Percentiles rank a stretch among this genome's conserved stretches.
Evolutionary conservation across 768 basidiomycete genomes (phyloP).

Genomic region (Tylopilus felleus): DNA sequence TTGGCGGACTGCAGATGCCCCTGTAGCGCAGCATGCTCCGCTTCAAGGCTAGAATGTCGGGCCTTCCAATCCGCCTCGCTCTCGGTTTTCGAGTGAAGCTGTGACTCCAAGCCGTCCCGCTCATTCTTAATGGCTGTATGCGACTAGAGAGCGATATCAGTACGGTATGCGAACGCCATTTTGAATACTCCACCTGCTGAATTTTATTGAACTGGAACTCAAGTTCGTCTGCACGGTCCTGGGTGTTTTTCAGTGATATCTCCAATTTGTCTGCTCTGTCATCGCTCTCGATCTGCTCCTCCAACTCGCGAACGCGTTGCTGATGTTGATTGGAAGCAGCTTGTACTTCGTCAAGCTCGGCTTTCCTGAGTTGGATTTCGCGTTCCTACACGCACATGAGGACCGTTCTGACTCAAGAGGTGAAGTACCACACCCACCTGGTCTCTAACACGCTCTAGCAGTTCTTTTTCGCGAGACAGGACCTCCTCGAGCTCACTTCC

Average conservation of each 20-base stretch:
- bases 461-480: constrained; percentile 49
- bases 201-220: constrained; percentile 79
- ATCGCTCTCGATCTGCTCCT: constrained; percentile 81
- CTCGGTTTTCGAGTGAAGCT: constrained; percentile 40
- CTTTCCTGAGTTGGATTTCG: constrained; percentile 64
- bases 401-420: neutral
- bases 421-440: constrained; percentile 29
- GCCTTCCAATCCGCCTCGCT: constrained; percentile 46
- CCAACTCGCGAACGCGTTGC: constrained; percentile 63
- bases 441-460: constrained; percentile 32
- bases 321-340: constrained; percentile 52
- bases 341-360: constrained; percentile 49
- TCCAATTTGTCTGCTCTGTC: constrained; percentile 77
- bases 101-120: constrained; percentile 51
- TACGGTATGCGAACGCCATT: neutral
- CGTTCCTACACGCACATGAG: constrained; percentile 52
- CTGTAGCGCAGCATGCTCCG: constrained; percentile 37
- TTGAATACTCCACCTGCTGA: constrained; percentile 57
- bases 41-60: constrained; percentile 47
- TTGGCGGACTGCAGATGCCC: constrained; percentile 43
- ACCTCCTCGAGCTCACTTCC: constrained; percentile 39
- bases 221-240: constrained; percentile 78
- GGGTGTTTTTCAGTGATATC: constrained; percentile 68
- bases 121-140: constrained; percentile 58
- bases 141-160: constrained; percentile 37